These are phyloP conservation scores for Inonotus hispidus DNA, from an alignment of 1,284 basidiomycete species.

Conservation along the genomic window DNA sequence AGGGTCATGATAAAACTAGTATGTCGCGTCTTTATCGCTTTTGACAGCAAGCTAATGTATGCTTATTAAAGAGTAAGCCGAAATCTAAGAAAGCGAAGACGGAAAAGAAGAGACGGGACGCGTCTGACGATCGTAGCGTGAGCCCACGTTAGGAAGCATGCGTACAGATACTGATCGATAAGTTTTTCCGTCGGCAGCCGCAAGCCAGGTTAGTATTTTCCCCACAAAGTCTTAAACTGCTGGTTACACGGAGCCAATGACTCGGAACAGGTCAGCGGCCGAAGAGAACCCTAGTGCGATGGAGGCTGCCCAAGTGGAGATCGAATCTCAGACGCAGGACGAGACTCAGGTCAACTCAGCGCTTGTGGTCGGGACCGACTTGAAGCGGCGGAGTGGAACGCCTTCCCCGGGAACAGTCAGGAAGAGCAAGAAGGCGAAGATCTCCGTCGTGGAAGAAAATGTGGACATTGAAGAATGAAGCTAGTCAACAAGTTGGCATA, in stretches of 20 bases:
- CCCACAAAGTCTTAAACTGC: background rate
- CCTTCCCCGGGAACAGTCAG: conserved; percentile 20
- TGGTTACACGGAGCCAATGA: conserved; percentile 9
- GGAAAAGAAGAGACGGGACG: conserved; percentile 1
- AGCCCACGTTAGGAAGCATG: background rate
- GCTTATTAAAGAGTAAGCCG: background rate
- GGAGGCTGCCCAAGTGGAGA: conserved; percentile 3
- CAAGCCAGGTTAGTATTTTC: conserved; percentile 6
- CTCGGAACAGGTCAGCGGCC: conserved; percentile 12
- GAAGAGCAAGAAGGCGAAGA: conserved; percentile 34
- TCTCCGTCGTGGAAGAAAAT: conserved; percentile 32
- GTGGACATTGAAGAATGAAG: conserved; percentile 36
- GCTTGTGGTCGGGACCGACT: background rate
- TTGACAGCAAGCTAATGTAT: conserved; percentile 21
- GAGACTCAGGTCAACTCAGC: conserved; percentile 7
- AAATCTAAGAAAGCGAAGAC: conserved; percentile 9
- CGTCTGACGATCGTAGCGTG: background rate
- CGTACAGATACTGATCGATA: background rate
- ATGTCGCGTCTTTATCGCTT: conserved; percentile 9
- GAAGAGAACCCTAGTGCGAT: conserved; percentile 3
- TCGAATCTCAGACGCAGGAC: conserved; percentile 21
- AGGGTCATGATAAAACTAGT: conserved; percentile 51
- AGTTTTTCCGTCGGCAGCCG: conserved; percentile 1
- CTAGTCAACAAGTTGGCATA: background rate
- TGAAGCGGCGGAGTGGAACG: conserved; percentile 29